Evolutionary conservation across 2,329 filamentous ascomycete species (phyloP), one percentile per base, ranked within the genome.

Genomic region (Ceratocystis destructans): DNA sequence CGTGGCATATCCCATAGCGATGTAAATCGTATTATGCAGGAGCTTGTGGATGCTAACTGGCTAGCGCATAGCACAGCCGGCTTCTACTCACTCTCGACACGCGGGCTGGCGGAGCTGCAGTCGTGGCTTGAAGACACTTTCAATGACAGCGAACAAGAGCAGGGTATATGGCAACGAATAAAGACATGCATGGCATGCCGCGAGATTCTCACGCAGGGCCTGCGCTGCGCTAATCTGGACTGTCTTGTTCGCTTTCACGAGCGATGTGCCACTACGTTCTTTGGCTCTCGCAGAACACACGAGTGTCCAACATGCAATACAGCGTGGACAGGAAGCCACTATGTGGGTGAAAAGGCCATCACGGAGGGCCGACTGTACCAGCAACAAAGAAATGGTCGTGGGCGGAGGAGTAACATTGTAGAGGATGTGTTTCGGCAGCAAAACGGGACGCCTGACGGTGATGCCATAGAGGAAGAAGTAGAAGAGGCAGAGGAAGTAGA

Each of bases 161-260:
- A 78, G 1, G 76, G 77, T n/a, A 84, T 84, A 44, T 85, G 82
- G 79, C 82, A 90, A 73, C 84, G 85, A 69, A 88, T 99, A 73
- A 96, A 94, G 76, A 84, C 86, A 69, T 99, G 94, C 74, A 83
- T 88, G 72, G 91, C 89, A 0, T 99, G 94, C 75, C 88, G 85
- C 74, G 91, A 96, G 70, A 87, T 97, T 69, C 84, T 97, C 50
- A 99, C 93, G 0, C 78, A 88, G 69, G 91, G 92, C 0, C 83
- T 91, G 79, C 82, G 92, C 65, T 96, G 92, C 75, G 75, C 80
- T 1, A 82, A 88, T 68, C 76, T 81, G 46, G 80, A 85, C 22
- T 96, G 92, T 73, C 78, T 76, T 37, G 80, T 85, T 10, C 80
- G 92, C 10, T 75, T 96, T 17, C 92, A 96, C 74, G 83, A 91